These are phyloP conservation scores for Diplocarpon mali DNA, from an alignment of 2,329 filamentous ascomycete genomes.

Conservation along the genomic window DNA sequence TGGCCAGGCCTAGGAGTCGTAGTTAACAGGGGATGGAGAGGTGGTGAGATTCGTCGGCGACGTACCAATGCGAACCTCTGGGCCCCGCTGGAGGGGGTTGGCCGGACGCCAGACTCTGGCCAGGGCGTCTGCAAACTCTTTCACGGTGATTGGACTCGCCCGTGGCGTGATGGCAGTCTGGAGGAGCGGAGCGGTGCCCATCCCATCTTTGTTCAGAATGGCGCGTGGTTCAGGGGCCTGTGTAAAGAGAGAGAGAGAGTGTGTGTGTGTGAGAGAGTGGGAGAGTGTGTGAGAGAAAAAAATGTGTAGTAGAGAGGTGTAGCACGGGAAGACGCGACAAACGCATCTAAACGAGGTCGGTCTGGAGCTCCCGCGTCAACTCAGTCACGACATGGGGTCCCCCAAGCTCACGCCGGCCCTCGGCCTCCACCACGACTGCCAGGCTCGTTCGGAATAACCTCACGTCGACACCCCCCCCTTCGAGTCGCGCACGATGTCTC, in stretches of 20 bases:
- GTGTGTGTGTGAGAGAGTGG: no score
- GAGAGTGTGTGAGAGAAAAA: no score
- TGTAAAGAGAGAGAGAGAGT: no score
- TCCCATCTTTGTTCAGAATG: conserved; percentile 27
- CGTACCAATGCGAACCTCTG: conserved; percentile 7
- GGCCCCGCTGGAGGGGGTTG: not conserved
- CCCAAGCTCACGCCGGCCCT: conserved; percentile 13
- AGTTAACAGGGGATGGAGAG: not conserved
- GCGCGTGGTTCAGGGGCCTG: not conserved
- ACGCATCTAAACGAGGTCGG: conserved; percentile 6
- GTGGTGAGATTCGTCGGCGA: not conserved
- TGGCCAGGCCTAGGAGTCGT: conserved; percentile 50
- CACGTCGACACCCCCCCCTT: not conserved
- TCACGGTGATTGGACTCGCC: conserved; percentile 8
- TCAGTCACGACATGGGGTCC: conserved; percentile 13
- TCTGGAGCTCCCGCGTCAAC: conserved; percentile 4
- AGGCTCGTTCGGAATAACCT: not conserved
- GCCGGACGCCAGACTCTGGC: conserved; percentile 7
- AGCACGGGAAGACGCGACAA: conserved; percentile 2
- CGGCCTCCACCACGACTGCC: conserved; percentile 12
- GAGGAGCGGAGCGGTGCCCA: conserved; percentile 24
- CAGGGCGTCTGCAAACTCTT: conserved; percentile 15
- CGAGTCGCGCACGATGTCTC: conserved; percentile 3
- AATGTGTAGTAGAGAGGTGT: not conserved
- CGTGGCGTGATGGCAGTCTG: not conserved